A percentile compares a stretch with the other conserved stretches of the same genome.
phyloP scores from a whole-genome alignment of 345 rosid genomes.

The Heritiera littoralis region DNA sequence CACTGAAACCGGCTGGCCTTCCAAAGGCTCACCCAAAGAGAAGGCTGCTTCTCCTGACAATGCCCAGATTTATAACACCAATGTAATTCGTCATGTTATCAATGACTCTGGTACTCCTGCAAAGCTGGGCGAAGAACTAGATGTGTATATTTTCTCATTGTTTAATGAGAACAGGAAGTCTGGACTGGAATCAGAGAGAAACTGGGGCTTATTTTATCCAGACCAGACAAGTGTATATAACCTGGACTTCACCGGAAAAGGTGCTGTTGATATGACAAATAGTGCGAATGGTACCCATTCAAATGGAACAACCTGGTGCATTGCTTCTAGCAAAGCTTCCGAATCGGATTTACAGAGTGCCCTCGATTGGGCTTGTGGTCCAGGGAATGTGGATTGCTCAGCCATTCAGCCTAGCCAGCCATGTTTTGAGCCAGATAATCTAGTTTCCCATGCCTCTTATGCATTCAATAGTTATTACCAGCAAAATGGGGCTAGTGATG shows the following conservation, averaged over 20 bases:
- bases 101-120: conserved; percentile 84
- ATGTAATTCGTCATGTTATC: conserved; percentile 70
- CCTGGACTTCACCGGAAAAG: conserved; percentile 79
- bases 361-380: conserved; percentile 90
- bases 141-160: conserved; percentile 79
- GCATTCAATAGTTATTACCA: conserved; percentile 90
- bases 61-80: conserved; percentile 72
- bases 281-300: conserved; percentile 46
- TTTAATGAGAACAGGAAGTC: conserved; percentile 86
- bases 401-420: conserved; percentile 96
- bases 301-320: conserved; percentile 80
- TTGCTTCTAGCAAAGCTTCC: conserved; percentile 76
- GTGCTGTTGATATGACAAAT: conserved; percentile 36
- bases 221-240: conserved; percentile 81
- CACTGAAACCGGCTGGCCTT: conserved; percentile 94
- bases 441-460: conserved; percentile 88
- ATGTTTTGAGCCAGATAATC: conserved; percentile 87
- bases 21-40: conserved; percentile 82
- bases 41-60: conserved; percentile 87
- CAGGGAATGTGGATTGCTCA: conserved; percentile 93
- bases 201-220: conserved; percentile 91
- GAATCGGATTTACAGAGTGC: conserved; percentile 69
- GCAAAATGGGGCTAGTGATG: conserved; percentile 81
- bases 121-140: conserved; percentile 65
- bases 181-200: conserved; percentile 84